These are phyloP conservation scores for Teratosphaeria viscida DNA, from an alignment of 2,329 filamentous ascomycete genomes.

Conservation along the genomic window DNA sequence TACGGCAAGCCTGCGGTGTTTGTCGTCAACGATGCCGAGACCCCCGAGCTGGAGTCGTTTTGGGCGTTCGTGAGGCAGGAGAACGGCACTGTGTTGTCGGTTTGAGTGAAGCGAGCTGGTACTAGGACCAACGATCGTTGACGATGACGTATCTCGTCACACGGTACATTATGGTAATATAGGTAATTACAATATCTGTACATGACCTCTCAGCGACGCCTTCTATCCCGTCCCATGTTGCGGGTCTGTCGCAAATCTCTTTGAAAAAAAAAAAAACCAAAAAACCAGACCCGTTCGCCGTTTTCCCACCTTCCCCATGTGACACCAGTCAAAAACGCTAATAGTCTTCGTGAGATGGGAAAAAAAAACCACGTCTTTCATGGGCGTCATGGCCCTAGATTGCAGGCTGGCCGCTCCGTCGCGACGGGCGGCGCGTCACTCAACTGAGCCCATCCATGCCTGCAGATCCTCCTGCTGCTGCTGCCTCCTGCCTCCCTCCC, in stretches of 20 bases:
- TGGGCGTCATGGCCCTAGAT: no score
- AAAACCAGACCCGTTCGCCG: no score
- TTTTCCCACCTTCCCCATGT: background rate
- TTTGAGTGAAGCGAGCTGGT: background rate
- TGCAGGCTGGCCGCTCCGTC: background rate
- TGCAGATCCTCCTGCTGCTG: background rate
- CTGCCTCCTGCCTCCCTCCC: slow-evolving; percentile 47
- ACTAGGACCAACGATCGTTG: background rate
- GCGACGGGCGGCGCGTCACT: background rate
- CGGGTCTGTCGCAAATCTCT: background rate
- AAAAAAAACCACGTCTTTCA: no score
- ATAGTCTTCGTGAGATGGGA: background rate
- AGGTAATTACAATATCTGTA: background rate
- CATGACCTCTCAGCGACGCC: background rate
- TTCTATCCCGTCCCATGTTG: background rate
- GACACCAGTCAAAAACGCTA: background rate
- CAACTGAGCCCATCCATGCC: background rate
- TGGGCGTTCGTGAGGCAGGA: slow-evolving; percentile 20
- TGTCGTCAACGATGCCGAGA: slow-evolving; percentile 14
- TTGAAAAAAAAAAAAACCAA: background rate
- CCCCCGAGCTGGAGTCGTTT: slow-evolving; percentile 15
- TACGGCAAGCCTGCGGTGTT: slow-evolving; percentile 22
- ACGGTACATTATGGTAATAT: background rate
- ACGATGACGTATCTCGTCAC: background rate
- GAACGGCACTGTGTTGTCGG: slow-evolving; percentile 10